These are phyloP conservation scores for Penicillium longicatenatum DNA, from an alignment of 495 filamentous ascomycete species.

Conservation along the genomic window DNA sequence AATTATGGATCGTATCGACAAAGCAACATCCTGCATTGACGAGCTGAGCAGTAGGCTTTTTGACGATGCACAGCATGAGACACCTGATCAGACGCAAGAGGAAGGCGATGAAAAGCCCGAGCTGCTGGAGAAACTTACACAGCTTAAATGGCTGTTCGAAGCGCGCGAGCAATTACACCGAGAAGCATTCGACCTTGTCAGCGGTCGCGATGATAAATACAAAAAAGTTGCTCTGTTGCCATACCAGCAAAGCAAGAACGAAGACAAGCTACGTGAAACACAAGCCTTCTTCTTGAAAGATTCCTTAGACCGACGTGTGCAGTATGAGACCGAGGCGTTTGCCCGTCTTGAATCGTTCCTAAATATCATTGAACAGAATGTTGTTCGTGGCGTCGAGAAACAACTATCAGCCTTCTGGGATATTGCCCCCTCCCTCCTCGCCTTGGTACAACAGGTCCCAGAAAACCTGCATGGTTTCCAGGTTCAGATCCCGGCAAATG, in stretches of 20 bases:
- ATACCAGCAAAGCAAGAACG: constrained; percentile 69
- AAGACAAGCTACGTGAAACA: constrained; percentile 74
- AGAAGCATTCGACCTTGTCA: constrained; percentile 79
- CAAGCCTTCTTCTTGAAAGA: constrained; percentile 81
- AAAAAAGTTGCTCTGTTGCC: constrained; percentile 77
- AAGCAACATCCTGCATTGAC: constrained; percentile 67
- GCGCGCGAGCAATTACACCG: constrained; percentile 83
- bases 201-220: constrained; percentile 83
- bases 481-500: constrained; percentile 67
- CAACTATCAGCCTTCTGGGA: constrained; percentile 97
- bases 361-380: constrained; percentile 79
- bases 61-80: constrained; percentile 67
- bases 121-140: constrained; percentile 87
- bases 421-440: constrained; percentile 79
- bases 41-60: constrained; percentile 71
- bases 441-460: constrained; percentile 78
- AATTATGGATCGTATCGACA: constrained; percentile 61
- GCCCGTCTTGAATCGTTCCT: constrained; percentile 77
- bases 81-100: constrained; percentile 83
- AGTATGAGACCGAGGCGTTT: constrained; percentile 66
- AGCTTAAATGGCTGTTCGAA: constrained; percentile 97
- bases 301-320: constrained; percentile 62
- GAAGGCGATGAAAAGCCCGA: constrained; percentile 96
- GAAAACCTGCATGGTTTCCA: constrained; percentile 57
- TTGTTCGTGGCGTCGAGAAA: constrained; percentile 82